Evolutionary conservation across 1,139 yeast genomes (phyloP).

Genomic region (Debaryomyces nepalensis): DNA sequence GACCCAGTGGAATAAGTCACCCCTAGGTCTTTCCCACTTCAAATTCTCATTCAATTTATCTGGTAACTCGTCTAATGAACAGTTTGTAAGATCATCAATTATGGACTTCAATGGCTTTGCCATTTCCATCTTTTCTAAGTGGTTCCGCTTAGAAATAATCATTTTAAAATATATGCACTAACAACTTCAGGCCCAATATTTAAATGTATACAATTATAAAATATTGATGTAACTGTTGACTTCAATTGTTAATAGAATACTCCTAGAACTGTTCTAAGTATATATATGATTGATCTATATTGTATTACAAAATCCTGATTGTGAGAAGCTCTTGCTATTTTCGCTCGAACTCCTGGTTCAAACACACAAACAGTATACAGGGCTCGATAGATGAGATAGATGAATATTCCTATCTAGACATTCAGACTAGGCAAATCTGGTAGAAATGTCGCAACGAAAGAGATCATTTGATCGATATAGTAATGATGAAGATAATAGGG

Average conservation of each 20-base stretch:
- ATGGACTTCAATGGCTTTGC: slow-evolving; percentile 41
- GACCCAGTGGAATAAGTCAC: slow-evolving; percentile 79
- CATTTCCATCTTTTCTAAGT: slow-evolving; percentile 37
- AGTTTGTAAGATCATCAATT: slow-evolving; percentile 38
- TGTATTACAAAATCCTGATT: slow-evolving; percentile 2
- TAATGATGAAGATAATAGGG: not conserved
- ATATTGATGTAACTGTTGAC: not conserved
- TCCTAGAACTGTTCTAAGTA: not conserved
- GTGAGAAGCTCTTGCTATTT: slow-evolving; percentile 10
- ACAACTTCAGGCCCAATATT: not conserved
- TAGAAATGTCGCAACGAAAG: slow-evolving; percentile 8
- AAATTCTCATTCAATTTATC: slow-evolving; percentile 31
- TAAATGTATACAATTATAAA: slow-evolving; percentile 6
- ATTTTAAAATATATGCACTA: slow-evolving; percentile 19
- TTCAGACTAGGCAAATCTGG: not conserved
- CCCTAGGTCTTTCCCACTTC: slow-evolving; percentile 69
- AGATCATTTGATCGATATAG: slow-evolving; percentile 1
- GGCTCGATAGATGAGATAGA: slow-evolving; percentile 1
- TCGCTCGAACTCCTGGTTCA: slow-evolving; percentile 10
- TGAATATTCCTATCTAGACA: not conserved
- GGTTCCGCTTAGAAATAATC: slow-evolving; percentile 41
- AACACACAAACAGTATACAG: slow-evolving; percentile 11
- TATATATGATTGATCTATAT: not conserved
- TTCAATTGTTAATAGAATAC: slow-evolving; percentile 2
- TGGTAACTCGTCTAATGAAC: slow-evolving; percentile 40